Base-by-base conservation (phyloP, 2,329 filamentous ascomycete species). In the Whalleya microplaca region DNA sequence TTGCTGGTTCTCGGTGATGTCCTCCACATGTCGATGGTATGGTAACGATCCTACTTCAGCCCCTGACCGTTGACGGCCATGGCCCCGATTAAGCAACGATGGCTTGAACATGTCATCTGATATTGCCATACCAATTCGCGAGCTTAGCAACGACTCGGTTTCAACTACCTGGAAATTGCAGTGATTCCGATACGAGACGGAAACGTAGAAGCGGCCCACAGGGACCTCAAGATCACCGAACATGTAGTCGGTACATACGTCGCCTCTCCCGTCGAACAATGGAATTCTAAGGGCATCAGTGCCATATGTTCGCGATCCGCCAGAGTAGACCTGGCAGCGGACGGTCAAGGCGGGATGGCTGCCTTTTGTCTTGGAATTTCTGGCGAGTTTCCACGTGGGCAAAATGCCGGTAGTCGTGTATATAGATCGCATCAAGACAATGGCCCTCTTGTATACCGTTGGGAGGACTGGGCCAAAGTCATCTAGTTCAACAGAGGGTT, bases 361-460 rank as follows among this genome's bases (percentile, higher is more conserved):
- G 62, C 85, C 84, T 73, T 93, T 94, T 19, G 85, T 84, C 61
- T 90, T 81, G 48, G 84, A 86, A 67, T 90, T 88, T 68, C 89
- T 84, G 41, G 81, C 86, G 68, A 96, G 89, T 75, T 89, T 96
- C 87, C 90, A 96, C 21, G 90, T 87, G 2, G 95, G 95, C 59
- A 96, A 78, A 59, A 97, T 84, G 66, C 91, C 89, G 41, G 91
- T 85, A 52, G 90, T 90, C 48, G 91, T 86, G 72, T 91, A 96
- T 45, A 99, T 81, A 1, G 92, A 92, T 58, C 95, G 85, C 75
- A 98, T 97, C 66, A 97, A 86, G 64, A 98, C 90, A 62, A 99
- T 96, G 66, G 91, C 92, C 76, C 96, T 95, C 77, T 99, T 99
- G 81, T 99, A 99, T 56, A 96, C 87, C 50, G 91, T 94, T 14